phyloP scores from a whole-genome alignment of 371 early-diverging fungal genomes.

The Amoeboaphelidium protococcarum region DNA sequence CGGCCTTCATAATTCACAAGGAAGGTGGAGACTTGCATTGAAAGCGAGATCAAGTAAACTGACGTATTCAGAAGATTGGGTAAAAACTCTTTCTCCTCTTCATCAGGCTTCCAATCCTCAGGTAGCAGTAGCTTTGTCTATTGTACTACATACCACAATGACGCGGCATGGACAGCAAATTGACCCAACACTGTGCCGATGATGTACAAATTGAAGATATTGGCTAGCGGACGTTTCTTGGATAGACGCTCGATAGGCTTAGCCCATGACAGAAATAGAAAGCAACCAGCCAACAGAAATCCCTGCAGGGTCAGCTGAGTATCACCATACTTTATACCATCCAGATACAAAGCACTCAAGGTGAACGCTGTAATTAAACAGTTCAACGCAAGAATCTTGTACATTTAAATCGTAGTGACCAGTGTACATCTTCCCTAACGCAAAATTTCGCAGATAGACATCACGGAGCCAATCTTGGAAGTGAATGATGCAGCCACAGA shows the following conservation, averaged over 20 bases:
- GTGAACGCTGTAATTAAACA: constrained; percentile 95
- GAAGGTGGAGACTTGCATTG: constrained; percentile 97
- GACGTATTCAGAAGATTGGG: constrained; percentile 87
- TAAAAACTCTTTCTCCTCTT: constrained; percentile 61
- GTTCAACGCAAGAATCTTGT: constrained; percentile 98
- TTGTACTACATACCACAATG: constrained; percentile 52
- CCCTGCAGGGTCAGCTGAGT: constrained; percentile 85
- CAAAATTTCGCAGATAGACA: constrained; percentile 77
- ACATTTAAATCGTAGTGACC: constrained; percentile 98
- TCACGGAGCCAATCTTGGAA: constrained; percentile 76
- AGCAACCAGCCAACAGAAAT: constrained; percentile 85
- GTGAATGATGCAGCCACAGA: constrained; percentile 99
- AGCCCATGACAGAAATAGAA: constrained; percentile 85
- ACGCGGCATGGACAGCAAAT: constrained; percentile 72
- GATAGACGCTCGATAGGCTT: constrained; percentile 65
- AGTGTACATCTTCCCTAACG: constrained; percentile 95
- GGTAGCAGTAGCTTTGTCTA: constrained; percentile 22
- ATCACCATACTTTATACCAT: constrained; percentile 97
- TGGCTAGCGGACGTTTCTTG: constrained; percentile 79
- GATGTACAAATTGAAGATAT: constrained; percentile 88
- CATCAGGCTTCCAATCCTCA: constrained; percentile 24
- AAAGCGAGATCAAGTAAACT: constrained; percentile 80
- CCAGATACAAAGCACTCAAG: constrained; percentile 82
- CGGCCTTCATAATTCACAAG: constrained; percentile 93
- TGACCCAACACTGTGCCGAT: constrained; percentile 89